Conservation (phyloP, 108 stramenopile species). For the Nitzschia sp. region DNA sequence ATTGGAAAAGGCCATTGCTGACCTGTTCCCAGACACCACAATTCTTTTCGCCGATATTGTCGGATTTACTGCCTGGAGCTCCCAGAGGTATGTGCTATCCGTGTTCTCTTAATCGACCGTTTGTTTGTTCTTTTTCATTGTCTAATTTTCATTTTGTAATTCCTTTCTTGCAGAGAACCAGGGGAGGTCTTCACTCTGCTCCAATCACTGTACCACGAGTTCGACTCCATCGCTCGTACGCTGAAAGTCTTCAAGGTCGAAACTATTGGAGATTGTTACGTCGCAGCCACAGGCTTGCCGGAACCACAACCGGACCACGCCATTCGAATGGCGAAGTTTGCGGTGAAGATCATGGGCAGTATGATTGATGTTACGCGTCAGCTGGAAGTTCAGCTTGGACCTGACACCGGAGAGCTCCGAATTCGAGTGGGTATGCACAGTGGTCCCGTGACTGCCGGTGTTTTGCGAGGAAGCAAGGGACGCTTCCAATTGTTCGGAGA, state of each 20-base stretch:
- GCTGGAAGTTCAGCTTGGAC: conserved; percentile 16
- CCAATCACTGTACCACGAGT: conserved; percentile 13
- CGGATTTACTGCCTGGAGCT: conserved; percentile 18
- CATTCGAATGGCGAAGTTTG: conserved; percentile 22
- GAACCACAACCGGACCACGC: conserved; percentile 27
- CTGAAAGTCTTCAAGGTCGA: conserved; percentile 24
- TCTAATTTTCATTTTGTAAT: not conserved
- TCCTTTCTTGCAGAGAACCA: conserved; percentile 7
- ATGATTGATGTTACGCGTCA: conserved; percentile 22
- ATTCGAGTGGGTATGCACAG: conserved; percentile 56
- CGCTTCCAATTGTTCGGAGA: conserved; percentile 58
- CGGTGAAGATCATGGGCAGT: conserved; percentile 12
- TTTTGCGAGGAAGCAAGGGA: conserved; percentile 40
- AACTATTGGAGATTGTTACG: conserved; percentile 25
- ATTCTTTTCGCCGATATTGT: conserved; percentile 23
- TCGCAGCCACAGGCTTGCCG: conserved; percentile 28
- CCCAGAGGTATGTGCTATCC: conserved; percentile 1
- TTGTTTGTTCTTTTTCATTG: not conserved
- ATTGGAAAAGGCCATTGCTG: conserved; percentile 10
- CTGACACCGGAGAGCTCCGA: conserved; percentile 30
- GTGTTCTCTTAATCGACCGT: not conserved
- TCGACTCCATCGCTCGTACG: conserved; percentile 5
- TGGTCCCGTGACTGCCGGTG: conserved; percentile 50
- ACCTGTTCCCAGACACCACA: conserved; percentile 15
- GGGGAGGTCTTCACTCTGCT: conserved; percentile 18